Evolutionary conservation across 768 basidiomycete species (phyloP), one percentile per base, ranked within the genome.

Genomic region (Leccinum uliginosum): DNA sequence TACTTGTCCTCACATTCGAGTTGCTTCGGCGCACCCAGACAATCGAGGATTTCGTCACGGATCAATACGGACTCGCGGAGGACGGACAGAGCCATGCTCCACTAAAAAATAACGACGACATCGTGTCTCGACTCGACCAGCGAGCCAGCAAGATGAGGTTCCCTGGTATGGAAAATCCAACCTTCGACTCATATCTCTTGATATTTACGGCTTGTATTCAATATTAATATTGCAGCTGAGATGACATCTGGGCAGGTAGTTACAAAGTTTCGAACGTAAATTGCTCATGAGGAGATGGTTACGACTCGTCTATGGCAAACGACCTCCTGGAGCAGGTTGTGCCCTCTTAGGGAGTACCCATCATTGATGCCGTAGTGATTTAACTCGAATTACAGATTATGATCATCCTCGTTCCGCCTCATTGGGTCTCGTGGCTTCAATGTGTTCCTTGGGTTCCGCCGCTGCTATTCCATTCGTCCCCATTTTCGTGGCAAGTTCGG

Each of bases 141-240:
- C 38, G 11, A 19, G n/a, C 9, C n/a, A 40, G 17, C 38, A 19
- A 19, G n/a, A 19, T 5, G 11, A 40, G 8, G 38, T 19, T 19
- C 10, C 9, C 4, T 87, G 85, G 85, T 84, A 85, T 66, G 65
- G 63, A 59, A 87, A 86, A 61, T 82, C 74, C 1, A 85, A 40
- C 38, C 38, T 40, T 40, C 38, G n/a, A 19, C n/a, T 40, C 38
- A 34, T 34, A 40, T 40, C 10, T 40, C n/a, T 40, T 19, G 38
- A 40, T 40, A n/a, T 40, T 40, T 40, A n/a, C 4, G 9, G n/a
- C 38, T 19, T 40, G 38, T 19, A 19, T 40, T 11, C n/a, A n/a
- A n/a, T n/a, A n/a, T n/a, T n/a, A n/a, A n/a, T 19, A 19, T 40
- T 11, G 9, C 9, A 4, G 38, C 19, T n/a, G n/a, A 40, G 3